A percentile compares a stretch with the other conserved stretches of the same genome.
Conservation (phyloP, 768 basidiomycete genomes). For the Pleurotus djamor region DNA sequence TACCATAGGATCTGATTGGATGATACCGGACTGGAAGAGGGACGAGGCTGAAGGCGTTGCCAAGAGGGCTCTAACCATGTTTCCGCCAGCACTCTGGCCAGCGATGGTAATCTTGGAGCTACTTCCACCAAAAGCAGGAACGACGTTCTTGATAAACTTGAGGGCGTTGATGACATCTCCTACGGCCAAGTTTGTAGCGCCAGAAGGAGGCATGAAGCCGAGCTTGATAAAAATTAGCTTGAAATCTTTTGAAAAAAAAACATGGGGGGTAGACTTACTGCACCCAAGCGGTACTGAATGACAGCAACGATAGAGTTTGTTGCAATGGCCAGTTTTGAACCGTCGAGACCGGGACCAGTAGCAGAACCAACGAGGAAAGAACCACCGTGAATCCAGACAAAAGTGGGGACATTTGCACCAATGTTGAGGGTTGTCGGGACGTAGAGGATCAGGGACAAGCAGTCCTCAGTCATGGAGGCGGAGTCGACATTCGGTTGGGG, state of each 20-base stretch:
- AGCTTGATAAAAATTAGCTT: constrained; percentile 38
- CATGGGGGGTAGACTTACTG: constrained; percentile 37
- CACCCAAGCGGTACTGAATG: constrained; percentile 83
- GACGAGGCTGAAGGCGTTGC: constrained; percentile 67
- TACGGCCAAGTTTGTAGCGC: constrained; percentile 69
- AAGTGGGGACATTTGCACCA: constrained; percentile 40
- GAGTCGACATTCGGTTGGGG: constrained; percentile 56
- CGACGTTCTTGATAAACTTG: constrained; percentile 53
- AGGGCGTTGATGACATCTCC: constrained; percentile 68
- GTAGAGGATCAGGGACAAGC: constrained; percentile 77
- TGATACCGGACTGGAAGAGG: constrained; percentile 74
- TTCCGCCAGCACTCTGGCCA: constrained; percentile 82
- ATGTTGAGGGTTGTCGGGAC: constrained; percentile 38
- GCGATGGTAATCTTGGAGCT: constrained; percentile 67
- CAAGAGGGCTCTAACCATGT: constrained; percentile 74
- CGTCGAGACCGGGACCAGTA: constrained; percentile 71
- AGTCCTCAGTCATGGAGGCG: constrained; percentile 69
- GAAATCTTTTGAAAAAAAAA: not conserved
- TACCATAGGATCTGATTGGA: constrained; percentile 90
- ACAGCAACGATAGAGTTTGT: constrained; percentile 79
- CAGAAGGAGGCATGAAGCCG: constrained; percentile 72
- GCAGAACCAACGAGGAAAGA: constrained; percentile 75
- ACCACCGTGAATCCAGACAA: constrained; percentile 86
- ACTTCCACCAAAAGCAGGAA: constrained; percentile 69
- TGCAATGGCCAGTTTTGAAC: constrained; percentile 66